A percentile compares a stretch with the other conserved stretches of the same genome.
Evolutionary conservation across 805 yeast species (phyloP).

Genomic region (Starmerella kuoi): DNA sequence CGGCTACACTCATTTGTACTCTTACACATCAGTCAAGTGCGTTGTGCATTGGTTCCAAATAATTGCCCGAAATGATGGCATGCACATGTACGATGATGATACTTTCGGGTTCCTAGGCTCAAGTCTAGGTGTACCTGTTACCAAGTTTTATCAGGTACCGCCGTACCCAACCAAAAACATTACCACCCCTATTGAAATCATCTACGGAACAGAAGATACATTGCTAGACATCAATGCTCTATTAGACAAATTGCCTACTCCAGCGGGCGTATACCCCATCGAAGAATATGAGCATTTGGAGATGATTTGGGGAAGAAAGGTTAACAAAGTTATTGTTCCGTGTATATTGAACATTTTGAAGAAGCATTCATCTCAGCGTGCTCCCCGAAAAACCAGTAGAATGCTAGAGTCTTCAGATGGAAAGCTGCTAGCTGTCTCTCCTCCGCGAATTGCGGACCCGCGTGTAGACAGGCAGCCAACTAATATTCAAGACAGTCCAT

Average conservation of each 20-base stretch:
- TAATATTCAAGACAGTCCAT: too few relatives aligned
- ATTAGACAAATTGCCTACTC: slow-evolving; percentile 53
- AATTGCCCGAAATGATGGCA: slow-evolving; percentile 49
- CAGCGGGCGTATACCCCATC: slow-evolving; percentile 39
- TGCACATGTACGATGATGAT: slow-evolving; percentile 89
- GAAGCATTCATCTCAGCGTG: background rate
- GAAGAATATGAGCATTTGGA: slow-evolving; percentile 77
- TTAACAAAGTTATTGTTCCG: slow-evolving; percentile 28
- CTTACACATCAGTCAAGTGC: slow-evolving; percentile 81
- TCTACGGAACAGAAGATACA: slow-evolving; percentile 73
- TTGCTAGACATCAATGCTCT: slow-evolving; percentile 76
- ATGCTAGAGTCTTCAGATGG: background rate
- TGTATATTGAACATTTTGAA: slow-evolving; percentile 12
- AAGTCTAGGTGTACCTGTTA: slow-evolving; percentile 14
- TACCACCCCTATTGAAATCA: slow-evolving; percentile 56
- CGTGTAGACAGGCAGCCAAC: slow-evolving; percentile 2
- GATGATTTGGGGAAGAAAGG: slow-evolving; percentile 73
- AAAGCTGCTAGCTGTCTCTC: background rate
- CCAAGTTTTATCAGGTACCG: slow-evolving; percentile 38
- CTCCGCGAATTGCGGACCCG: slow-evolving; percentile 3
- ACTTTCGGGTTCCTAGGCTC: slow-evolving; percentile 19
- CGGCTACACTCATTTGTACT: slow-evolving; percentile 77
- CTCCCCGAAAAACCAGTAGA: background rate
- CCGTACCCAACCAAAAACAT: slow-evolving; percentile 58
- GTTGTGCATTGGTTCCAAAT: slow-evolving; percentile 97